phyloP scores from a whole-genome alignment of 2,329 filamentous ascomycete genomes.

The Colletotrichum trifolii region DNA sequence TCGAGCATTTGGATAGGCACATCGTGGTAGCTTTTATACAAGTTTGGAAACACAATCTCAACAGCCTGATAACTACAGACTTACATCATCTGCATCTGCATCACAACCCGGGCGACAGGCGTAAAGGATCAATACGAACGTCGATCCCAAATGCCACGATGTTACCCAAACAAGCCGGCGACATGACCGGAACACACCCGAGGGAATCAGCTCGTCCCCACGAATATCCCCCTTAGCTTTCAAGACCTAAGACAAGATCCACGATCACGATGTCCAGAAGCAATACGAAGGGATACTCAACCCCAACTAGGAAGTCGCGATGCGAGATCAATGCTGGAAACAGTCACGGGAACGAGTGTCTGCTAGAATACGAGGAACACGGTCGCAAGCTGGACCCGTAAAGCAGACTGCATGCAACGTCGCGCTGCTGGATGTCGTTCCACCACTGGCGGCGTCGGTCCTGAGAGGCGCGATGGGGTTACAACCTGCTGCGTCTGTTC shows the following conservation, averaged over 20 bases:
- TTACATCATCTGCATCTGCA: conserved; percentile 3
- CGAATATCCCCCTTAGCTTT: not conserved
- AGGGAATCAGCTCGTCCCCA: not conserved
- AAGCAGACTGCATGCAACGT: conserved; percentile 26
- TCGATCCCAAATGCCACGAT: conserved; percentile 15
- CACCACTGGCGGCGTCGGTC: conserved; percentile 2
- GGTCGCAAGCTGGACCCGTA: not conserved
- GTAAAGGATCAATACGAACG: conserved; percentile 14
- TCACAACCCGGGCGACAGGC: not conserved
- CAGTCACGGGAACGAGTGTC: conserved; percentile 9
- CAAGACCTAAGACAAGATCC: not conserved
- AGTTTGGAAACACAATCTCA: too few relatives aligned
- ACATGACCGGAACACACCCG: not conserved
- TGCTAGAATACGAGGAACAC: conserved; percentile 24
- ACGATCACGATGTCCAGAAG: not conserved
- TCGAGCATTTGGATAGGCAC: not conserved
- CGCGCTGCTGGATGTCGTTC: not conserved
- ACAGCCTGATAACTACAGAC: not conserved
- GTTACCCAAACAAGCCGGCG: not conserved
- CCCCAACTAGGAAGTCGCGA: not conserved
- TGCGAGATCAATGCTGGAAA: not conserved
- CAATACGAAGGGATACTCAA: conserved; percentile 14
- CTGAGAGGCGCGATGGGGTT: too few relatives aligned
- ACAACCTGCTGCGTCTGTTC: too few relatives aligned
- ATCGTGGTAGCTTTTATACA: too few relatives aligned